phyloP scores from a whole-genome alignment of 208 protist species.

The Vickermania ingenoplastis region DNA sequence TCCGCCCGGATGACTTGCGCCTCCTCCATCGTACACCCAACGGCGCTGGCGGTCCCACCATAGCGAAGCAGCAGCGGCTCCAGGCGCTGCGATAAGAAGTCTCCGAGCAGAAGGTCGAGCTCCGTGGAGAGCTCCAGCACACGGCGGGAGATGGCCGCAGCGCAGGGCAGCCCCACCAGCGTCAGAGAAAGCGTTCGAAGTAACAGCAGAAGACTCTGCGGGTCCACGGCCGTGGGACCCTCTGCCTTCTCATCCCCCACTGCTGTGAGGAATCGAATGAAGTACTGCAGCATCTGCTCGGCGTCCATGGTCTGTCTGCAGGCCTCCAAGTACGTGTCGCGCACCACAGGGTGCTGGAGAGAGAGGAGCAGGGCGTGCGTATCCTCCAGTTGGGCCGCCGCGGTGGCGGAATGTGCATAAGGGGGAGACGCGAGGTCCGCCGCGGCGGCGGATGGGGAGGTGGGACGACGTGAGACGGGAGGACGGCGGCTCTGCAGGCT shows the following conservation, averaged over 20 bases:
- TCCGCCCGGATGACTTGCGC: slow-evolving; percentile 11
- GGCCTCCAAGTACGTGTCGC: background rate
- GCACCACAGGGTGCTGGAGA: background rate
- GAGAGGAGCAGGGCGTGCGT: background rate
- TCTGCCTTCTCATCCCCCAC: background rate
- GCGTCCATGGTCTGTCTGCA: background rate
- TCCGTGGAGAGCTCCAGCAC: slow-evolving; percentile 70
- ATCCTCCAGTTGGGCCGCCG: background rate
- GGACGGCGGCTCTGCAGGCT: too few species aligned
- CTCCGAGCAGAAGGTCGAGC: slow-evolving; percentile 65
- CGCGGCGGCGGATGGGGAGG: background rate
- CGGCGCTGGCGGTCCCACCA: background rate
- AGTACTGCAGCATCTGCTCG: background rate
- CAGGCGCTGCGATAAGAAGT: slow-evolving; percentile 17
- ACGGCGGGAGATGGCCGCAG: slow-evolving; percentile 45
- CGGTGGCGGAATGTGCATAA: too few species aligned
- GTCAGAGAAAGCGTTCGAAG: slow-evolving; percentile 53
- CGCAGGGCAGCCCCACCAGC: slow-evolving; percentile 48
- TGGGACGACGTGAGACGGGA: too few species aligned
- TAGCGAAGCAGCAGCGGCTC: background rate
- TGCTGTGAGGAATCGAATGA: background rate
- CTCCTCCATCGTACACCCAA: background rate
- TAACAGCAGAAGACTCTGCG: slow-evolving; percentile 33
- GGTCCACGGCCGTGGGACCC: background rate
- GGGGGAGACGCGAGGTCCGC: background rate